phyloP scores from a whole-genome alignment of 495 filamentous ascomycete species.

The Podospora didyma region DNA sequence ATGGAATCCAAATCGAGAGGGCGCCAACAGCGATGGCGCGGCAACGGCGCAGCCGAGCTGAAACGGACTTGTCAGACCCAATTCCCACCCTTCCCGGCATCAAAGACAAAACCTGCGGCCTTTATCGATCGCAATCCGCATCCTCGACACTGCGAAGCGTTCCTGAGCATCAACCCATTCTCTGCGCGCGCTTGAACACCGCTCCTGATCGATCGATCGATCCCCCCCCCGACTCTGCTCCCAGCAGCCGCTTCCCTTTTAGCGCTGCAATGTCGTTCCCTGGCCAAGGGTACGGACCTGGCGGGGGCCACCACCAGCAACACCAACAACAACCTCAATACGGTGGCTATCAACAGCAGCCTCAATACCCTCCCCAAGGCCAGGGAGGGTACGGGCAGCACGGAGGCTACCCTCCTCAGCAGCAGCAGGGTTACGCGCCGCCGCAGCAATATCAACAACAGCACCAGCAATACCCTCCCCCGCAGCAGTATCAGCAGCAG shows the following conservation, averaged over 20 bases:
- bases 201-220: too few species aligned
- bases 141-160: background rate
- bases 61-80: background rate
- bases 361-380: constrained; percentile 16
- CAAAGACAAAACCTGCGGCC: background rate
- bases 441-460: constrained; percentile 18
- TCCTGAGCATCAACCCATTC: too few species aligned
- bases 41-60: background rate
- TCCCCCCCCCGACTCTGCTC: too few species aligned
- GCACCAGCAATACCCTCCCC: background rate
- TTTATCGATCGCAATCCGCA: background rate
- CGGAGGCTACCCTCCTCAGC: constrained; percentile 10
- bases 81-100: background rate
- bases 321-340: constrained; percentile 4
- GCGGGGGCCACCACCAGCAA: constrained; percentile 14
- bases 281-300: constrained; percentile 28
- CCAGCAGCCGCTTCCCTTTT: background rate
- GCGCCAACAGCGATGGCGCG: background rate
- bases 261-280: constrained; percentile 23
- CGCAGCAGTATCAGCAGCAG: constrained; percentile 15
- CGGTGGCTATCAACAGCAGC: constrained; percentile 21
- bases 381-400: constrained; percentile 17
- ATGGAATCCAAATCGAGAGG: background rate
- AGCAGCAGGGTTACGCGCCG: constrained; percentile 10
- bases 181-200: too few species aligned